Evolutionary conservation across 2,329 filamentous ascomycete genomes (phyloP).

Genomic region (Ophiostoma quercus): DNA sequence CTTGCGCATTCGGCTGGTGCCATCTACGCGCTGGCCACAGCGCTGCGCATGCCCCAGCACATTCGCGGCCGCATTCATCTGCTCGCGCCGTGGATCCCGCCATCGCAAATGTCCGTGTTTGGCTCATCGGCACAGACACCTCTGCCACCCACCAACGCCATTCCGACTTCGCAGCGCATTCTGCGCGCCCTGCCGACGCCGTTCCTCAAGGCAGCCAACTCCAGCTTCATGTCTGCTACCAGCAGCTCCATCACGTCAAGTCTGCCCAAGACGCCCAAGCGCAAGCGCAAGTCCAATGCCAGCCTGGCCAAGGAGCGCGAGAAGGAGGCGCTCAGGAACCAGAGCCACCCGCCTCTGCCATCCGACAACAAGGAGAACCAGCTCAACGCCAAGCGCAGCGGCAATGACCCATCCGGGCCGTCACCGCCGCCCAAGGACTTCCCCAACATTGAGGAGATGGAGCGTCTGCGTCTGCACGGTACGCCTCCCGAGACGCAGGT

Average conservation of each 20-base stretch:
- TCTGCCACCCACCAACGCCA: constrained; percentile 72
- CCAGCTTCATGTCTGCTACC: constrained; percentile 88
- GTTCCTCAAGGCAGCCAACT: constrained; percentile 89
- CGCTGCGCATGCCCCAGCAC: constrained; percentile 90
- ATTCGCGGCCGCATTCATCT: constrained; percentile 92
- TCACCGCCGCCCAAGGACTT: constrained; percentile 29
- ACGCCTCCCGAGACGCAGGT: constrained; percentile 24
- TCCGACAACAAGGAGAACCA: constrained; percentile 50
- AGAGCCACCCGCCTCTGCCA: constrained; percentile 29
- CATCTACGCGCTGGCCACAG: constrained; percentile 95
- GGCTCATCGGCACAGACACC: constrained; percentile 61
- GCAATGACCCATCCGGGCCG: constrained; percentile 16
- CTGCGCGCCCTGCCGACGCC: constrained; percentile 84
- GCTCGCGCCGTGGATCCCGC: constrained; percentile 93
- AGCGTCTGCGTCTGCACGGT: constrained; percentile 39
- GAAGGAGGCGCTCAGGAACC: constrained; percentile 29
- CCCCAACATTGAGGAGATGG: constrained; percentile 45
- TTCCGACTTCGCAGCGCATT: constrained; percentile 88
- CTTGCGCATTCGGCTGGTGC: constrained; percentile 93
- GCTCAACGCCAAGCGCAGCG: constrained; percentile 26
- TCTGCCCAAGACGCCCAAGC: constrained; percentile 60
- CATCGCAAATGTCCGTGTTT: constrained; percentile 81
- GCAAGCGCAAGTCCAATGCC: constrained; percentile 54
- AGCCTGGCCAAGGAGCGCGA: constrained; percentile 36
- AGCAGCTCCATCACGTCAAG: constrained; percentile 79